Base-by-base conservation (phyloP, 495 filamentous ascomycete species). In the Lasiosphaeria ovina region DNA sequence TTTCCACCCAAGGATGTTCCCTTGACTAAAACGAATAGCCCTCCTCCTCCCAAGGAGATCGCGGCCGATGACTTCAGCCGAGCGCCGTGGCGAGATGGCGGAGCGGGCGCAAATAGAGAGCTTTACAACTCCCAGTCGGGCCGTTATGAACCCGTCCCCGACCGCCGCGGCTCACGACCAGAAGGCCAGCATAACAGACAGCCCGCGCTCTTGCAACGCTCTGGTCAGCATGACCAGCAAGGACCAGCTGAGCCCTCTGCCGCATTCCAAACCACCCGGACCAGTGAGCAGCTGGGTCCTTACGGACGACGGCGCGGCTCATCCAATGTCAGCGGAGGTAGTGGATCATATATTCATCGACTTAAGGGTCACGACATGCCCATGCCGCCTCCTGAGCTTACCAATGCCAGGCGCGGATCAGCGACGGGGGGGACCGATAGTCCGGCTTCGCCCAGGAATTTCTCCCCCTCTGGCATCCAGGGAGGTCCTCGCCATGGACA, bases 121-220 rank as follows among this genome's bases (percentile, higher is more conserved):
- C 81, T 99, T 0, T 99, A 85, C 72, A 97, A 98, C 72, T 96
- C 94, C 9, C 88, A 95, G 44, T 97, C 91, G 50, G 94, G 95
- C 31, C 87, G 91, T 47, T 95, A 96, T 66, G 94, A 99, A 67
- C 93, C 95, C 5, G 95, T 92, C 6, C 77, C 82, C 47, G 90
- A 95, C 58, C 87, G 90, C 44, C 83, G 90, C 62, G 83, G 83
- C 31, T 83, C 86, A 51, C 81, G 71, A 31, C 51, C 51, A 14
- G 88, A 51, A 83, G 82, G 51, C 51, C 77, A 77, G 52, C 82
- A 81, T 53, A 81, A 85, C 54, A 83, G 90, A 35, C 85, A 93
- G 60, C 89, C 91, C 31, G 81, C 92, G 34, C 76, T 98, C 14
- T 76, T 98, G 52, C 95, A 98, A 69, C 77, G 93, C 53, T 81